These are phyloP conservation scores for Solanum sitiens DNA, from an alignment of 257 asterid genomes.

Conservation along the genomic window DNA sequence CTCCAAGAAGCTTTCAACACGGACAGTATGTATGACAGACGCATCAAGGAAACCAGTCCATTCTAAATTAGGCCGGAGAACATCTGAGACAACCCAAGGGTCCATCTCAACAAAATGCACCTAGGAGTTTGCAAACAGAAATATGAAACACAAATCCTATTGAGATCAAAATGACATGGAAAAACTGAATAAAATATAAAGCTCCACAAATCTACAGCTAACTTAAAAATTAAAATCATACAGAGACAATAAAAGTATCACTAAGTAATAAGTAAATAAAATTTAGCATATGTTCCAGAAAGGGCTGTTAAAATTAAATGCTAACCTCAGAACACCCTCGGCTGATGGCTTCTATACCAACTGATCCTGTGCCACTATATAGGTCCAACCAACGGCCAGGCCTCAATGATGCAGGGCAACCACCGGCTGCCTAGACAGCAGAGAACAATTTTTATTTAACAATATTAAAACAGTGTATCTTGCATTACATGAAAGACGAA, in stretches of 20 bases:
- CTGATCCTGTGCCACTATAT: constrained; percentile 98
- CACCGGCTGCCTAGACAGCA: constrained; percentile 76
- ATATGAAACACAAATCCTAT: not conserved
- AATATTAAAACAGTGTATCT: not conserved
- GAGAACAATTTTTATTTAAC: not conserved
- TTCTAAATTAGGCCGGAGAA: constrained; percentile 77
- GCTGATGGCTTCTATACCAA: constrained; percentile 96
- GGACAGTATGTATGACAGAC: constrained; percentile 64
- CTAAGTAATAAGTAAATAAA: not conserved
- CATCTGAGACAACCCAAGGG: constrained; percentile 93
- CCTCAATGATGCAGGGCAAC: constrained; percentile 65
- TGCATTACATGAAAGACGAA: not conserved
- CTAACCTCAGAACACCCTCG: constrained; percentile 95
- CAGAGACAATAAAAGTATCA: not conserved
- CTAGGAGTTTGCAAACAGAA: constrained; percentile 24
- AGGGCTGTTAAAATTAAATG: not conserved
- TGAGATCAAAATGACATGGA: not conserved
- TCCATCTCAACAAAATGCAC: constrained; percentile 99
- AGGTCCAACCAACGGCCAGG: constrained; percentile 98
- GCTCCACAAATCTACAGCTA: not conserved
- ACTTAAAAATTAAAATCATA: not conserved
- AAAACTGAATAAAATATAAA: not conserved
- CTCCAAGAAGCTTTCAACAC: constrained; percentile 74
- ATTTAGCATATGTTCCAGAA: not conserved
- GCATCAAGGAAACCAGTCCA: constrained; percentile 70